Conservation (phyloP, 768 basidiomycete species). For the Mycena albidolilacea region DNA sequence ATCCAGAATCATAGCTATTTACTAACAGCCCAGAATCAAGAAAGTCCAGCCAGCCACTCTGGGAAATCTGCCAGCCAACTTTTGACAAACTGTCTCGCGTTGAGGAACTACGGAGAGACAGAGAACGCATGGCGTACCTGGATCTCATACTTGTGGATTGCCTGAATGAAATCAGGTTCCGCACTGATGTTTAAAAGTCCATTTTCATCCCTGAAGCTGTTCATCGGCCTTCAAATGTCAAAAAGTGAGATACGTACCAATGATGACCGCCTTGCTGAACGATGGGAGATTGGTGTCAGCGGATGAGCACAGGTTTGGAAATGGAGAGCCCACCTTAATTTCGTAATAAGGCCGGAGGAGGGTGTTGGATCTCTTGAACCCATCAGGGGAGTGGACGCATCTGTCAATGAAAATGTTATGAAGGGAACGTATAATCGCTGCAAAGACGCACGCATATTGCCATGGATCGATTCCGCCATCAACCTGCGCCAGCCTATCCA, state of each 20-base stretch:
- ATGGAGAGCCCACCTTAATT: conserved; percentile 17
- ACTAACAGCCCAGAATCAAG: conserved; percentile 1
- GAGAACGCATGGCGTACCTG: conserved; percentile 9
- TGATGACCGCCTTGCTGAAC: conserved; percentile 33
- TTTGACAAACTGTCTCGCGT: conserved; percentile 23
- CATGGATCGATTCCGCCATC: conserved; percentile 33
- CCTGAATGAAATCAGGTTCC: conserved; percentile 31
- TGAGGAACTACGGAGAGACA: not conserved
- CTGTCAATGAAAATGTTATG: conserved; percentile 25
- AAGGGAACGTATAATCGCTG: conserved; percentile 1
- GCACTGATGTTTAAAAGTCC: conserved; percentile 26
- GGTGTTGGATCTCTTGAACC: conserved; percentile 15
- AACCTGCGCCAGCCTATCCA: conserved; percentile 30
- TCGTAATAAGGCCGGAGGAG: conserved; percentile 32
- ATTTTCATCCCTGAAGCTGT: conserved; percentile 28
- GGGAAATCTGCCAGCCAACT: conserved; percentile 34
- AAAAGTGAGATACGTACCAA: conserved; percentile 11
- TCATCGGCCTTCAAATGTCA: not conserved
- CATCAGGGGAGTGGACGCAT: conserved; percentile 33
- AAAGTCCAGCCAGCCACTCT: conserved; percentile 19
- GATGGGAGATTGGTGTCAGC: conserved; percentile 9
- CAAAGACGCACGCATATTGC: conserved; percentile 32
- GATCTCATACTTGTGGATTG: conserved; percentile 32
- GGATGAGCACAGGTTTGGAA: conserved; percentile 5
- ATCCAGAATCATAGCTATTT: conserved; percentile 4